Evolutionary conservation across 257 asterid genomes (phyloP).

Genomic region (Cordia subcordata): DNA sequence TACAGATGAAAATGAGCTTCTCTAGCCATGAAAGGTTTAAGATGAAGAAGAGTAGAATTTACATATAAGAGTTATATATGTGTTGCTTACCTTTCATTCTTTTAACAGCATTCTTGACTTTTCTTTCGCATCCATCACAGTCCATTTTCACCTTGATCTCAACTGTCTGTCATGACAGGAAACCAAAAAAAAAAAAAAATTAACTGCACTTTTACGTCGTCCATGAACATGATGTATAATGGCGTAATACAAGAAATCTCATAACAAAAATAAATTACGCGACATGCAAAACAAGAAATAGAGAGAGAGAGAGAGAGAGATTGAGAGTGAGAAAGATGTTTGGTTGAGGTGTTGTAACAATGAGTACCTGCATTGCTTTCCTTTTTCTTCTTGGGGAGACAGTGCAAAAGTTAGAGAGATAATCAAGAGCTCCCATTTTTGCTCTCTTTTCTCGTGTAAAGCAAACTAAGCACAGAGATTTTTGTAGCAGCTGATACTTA

Average conservation of each 20-base stretch:
- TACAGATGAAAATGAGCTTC: too few species aligned
- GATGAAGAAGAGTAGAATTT: not conserved
- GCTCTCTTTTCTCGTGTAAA: conserved; percentile 4
- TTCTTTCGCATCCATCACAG: conserved; percentile 94
- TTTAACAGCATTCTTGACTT: conserved; percentile 68
- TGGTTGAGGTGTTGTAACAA: not conserved
- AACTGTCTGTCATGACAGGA: conserved; percentile 56
- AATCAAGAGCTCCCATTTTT: conserved; percentile 86
- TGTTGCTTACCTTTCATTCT: conserved; percentile 52
- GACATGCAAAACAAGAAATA: not conserved
- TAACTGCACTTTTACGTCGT: not conserved
- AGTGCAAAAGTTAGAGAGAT: conserved; percentile 72
- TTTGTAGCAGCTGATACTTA: too few species aligned
- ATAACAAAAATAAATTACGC: not conserved
- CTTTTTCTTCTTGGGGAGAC: conserved; percentile 60
- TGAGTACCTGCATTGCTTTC: conserved; percentile 78
- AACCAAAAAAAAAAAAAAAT: not conserved
- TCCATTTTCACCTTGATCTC: conserved; percentile 90
- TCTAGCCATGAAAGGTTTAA: too few species aligned
- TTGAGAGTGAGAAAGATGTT: too few species aligned
- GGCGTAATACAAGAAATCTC: not conserved
- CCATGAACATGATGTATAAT: not conserved
- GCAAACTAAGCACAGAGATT: conserved; percentile 20
- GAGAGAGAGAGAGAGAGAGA: not conserved
- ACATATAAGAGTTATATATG: not conserved